A percentile compares a stretch with the other conserved stretches of the same genome.
Conservation (phyloP, 805 yeast genomes). For the Saccharomycopsis sp. region DNA sequence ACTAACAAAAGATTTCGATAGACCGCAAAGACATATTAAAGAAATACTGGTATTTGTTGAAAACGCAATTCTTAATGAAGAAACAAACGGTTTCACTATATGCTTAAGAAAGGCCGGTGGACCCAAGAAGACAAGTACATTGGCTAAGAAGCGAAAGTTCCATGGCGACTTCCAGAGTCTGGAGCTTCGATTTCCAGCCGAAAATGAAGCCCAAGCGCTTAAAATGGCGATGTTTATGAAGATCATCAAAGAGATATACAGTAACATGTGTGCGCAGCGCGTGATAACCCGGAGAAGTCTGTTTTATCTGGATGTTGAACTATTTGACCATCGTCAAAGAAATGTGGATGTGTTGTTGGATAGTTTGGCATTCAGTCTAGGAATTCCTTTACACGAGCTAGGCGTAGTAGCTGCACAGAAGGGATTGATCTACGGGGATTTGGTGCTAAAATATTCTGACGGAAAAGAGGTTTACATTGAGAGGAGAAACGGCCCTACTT, state of each 20-base stretch:
- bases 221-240: slow-evolving; percentile 14
- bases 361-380: slow-evolving; percentile 34
- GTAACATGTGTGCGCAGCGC: slow-evolving; percentile 18
- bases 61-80: slow-evolving; percentile 11
- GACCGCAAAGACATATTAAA: not conserved
- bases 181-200: slow-evolving; percentile 8
- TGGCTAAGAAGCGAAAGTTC: not conserved
- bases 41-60: slow-evolving; percentile 9
- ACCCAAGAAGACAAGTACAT: not conserved
- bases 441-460: slow-evolving; percentile 19
- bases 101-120: slow-evolving; percentile 1
- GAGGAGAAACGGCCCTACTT: slow-evolving; percentile 22
- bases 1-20: not conserved
- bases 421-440: slow-evolving; percentile 32
- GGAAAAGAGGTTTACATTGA: slow-evolving; percentile 9
- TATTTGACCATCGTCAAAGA: slow-evolving; percentile 40
- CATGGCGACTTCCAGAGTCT: not conserved
- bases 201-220: slow-evolving; percentile 3
- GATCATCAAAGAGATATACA: slow-evolving; percentile 12
- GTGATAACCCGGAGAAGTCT: slow-evolving; percentile 46
- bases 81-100: slow-evolving; percentile 4
- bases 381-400: slow-evolving; percentile 33
- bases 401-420: slow-evolving; percentile 32
- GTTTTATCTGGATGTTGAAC: slow-evolving; percentile 52
- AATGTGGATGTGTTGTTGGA: slow-evolving; percentile 37